These are phyloP conservation scores for Chrysanthemum lavandulifolium DNA, from an alignment of 129 eudicot species.

Conservation along the genomic window DNA sequence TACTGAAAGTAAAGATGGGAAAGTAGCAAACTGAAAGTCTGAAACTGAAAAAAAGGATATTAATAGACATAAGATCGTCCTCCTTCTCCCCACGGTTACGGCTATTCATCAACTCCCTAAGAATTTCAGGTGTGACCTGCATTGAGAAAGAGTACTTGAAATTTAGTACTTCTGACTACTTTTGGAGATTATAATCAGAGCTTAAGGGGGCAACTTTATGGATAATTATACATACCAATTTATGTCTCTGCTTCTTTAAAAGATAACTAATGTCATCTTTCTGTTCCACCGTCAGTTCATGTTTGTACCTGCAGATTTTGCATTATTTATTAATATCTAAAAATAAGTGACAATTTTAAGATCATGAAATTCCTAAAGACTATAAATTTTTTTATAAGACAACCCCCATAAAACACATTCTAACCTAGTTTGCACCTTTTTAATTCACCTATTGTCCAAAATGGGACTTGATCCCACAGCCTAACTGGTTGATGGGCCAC, in stretches of 20 bases:
- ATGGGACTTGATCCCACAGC: too few species aligned
- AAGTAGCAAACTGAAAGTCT: not conserved
- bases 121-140: conserved; percentile 91
- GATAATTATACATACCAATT: conserved; percentile 46
- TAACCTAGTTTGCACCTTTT: too few species aligned
- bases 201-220: not conserved
- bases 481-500: too few species aligned
- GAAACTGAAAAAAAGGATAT: conserved; percentile 60
- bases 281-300: conserved; percentile 73
- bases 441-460: too few species aligned
- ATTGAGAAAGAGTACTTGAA: conserved; percentile 4
- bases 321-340: not conserved
- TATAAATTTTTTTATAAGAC: not conserved
- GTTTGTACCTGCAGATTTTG: conserved; percentile 55
- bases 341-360: not conserved
- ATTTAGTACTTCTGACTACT: not conserved
- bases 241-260: conserved; percentile 71
- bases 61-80: conserved; percentile 68
- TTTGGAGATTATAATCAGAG: not conserved
- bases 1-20: not conserved
- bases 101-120: conserved; percentile 78
- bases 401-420: too few species aligned
- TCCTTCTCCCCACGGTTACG: conserved; percentile 90
- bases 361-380: not conserved
- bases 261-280: conserved; percentile 57